These are phyloP conservation scores for Maudiozyma pseudohumilis DNA, from an alignment of 805 yeast genomes.

Conservation along the genomic window DNA sequence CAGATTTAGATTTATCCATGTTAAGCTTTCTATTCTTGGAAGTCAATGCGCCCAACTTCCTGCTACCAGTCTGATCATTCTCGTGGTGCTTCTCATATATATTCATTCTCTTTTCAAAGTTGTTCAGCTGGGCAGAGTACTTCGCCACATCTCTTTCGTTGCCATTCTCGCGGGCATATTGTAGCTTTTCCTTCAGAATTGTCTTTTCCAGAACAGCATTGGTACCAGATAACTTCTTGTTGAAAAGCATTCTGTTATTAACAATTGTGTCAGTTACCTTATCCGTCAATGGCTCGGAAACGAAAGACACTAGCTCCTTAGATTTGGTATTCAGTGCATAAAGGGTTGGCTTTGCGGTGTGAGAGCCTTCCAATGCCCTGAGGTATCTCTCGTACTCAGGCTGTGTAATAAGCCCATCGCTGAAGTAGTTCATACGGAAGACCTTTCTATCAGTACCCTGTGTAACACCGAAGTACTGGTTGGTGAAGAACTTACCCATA, in stretches of 20 bases:
- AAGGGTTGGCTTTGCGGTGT: constrained; percentile 40
- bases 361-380: constrained; percentile 49
- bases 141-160: constrained; percentile 36
- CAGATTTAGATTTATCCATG: constrained; percentile 64
- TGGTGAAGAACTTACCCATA: constrained; percentile 41
- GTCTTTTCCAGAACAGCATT: constrained; percentile 72
- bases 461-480: constrained; percentile 58
- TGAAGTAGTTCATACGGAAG: constrained; percentile 68
- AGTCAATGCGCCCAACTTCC: constrained; percentile 59
- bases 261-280: constrained; percentile 72
- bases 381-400: constrained; percentile 69
- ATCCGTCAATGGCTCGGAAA: constrained; percentile 56
- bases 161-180: constrained; percentile 57
- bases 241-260: constrained; percentile 53
- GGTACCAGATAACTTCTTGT: constrained; percentile 48
- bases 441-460: constrained; percentile 71
- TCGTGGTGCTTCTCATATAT: constrained; percentile 32
- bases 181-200: constrained; percentile 59
- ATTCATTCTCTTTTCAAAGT: constrained; percentile 31
- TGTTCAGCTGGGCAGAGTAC: constrained; percentile 39
- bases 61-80: constrained; percentile 32
- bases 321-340: constrained; percentile 58
- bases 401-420: constrained; percentile 62
- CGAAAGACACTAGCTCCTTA: constrained; percentile 51
- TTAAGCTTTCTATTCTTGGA: constrained; percentile 79